These are phyloP conservation scores for Skeletonema potamos DNA, from an alignment of 108 stramenopile genomes.

Conservation along the genomic window DNA sequence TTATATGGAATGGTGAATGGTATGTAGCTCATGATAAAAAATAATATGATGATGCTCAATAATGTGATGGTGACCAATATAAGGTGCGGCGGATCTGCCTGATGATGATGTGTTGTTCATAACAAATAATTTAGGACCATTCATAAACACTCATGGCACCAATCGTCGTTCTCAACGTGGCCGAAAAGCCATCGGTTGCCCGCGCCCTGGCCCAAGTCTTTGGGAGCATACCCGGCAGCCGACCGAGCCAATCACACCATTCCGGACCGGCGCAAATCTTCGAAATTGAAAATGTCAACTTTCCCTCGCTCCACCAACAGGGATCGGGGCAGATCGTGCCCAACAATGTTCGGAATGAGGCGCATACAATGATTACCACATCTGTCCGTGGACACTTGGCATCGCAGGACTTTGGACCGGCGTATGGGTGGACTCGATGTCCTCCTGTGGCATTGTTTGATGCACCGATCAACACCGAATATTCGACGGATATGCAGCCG, in stretches of 20 bases:
- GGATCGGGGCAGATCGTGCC: slow-evolving; percentile 38
- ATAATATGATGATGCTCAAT: no score
- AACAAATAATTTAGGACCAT: no score
- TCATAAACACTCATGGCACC: slow-evolving; percentile 10
- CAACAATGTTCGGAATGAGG: slow-evolving; percentile 26
- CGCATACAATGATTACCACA: slow-evolving; percentile 89
- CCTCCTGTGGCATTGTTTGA: slow-evolving; percentile 76
- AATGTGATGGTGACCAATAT: no score
- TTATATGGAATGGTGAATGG: no score
- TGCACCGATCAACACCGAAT: slow-evolving; percentile 73
- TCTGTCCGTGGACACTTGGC: slow-evolving; percentile 87
- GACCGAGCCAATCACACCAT: slow-evolving; percentile 45
- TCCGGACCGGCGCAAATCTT: slow-evolving; percentile 63
- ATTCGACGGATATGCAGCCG: slow-evolving; percentile 75
- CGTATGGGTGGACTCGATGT: slow-evolving; percentile 71
- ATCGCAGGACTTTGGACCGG: slow-evolving; percentile 63
- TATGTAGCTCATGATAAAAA: no score
- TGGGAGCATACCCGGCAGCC: slow-evolving; percentile 46
- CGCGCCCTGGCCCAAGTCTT: slow-evolving; percentile 86
- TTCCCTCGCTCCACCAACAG: slow-evolving; percentile 71
- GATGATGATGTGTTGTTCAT: no score
- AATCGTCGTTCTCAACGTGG: slow-evolving; percentile 85
- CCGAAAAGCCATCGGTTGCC: slow-evolving; percentile 98
- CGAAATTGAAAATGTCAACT: slow-evolving; percentile 70
- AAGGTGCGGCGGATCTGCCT: no score